Evolutionary conservation across 1,139 yeast genomes (phyloP), one percentile per base, ranked within the genome.

Genomic region (Yamadazyma spencermartinsiae): DNA sequence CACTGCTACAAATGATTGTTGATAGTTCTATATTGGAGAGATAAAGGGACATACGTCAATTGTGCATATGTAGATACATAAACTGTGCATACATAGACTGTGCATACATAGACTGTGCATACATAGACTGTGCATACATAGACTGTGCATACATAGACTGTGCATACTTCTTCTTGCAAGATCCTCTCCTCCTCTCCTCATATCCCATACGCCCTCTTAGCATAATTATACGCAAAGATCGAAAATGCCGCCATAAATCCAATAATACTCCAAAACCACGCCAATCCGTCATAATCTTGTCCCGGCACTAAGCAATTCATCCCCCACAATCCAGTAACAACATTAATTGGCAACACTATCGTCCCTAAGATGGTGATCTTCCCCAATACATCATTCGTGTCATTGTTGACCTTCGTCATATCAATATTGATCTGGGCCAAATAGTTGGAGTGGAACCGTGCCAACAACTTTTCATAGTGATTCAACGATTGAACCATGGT

Each of bases 291-390:
- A 35, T 71, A 68, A 20, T 76, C 83, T 57, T 90, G 98, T 0
- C 98, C 98, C 0, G 98, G 98, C 26, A 92, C 98, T 9, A 86
- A 51, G 48, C 95, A 95, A 65, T 92, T 92, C 98, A 92, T 92
- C 44, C 98, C 98, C 98, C 98, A 92, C 38, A 92, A 68, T 20
- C 98, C 98, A 1, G 98, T 92, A 17, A 92, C 83, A 40, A 92
- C 87, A 58, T 92, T 92, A 74, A 92, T 79, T 3, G 98, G 98
- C 44, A 92, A 68, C 7, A 92, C 96, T 44, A 92, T 86, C 0
- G 98, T 89, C 74, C 98, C 98, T 46, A 92, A 67, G 31, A 92
- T 84, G 5, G 98, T 88, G 41, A 92, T 87, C 57, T 90, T 87
- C 3, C 97, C 96, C 54, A 92, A 75, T 3, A 90, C 96, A 56